Conservation (phyloP, 306 rosid genomes). For the Malus fusca region DNA sequence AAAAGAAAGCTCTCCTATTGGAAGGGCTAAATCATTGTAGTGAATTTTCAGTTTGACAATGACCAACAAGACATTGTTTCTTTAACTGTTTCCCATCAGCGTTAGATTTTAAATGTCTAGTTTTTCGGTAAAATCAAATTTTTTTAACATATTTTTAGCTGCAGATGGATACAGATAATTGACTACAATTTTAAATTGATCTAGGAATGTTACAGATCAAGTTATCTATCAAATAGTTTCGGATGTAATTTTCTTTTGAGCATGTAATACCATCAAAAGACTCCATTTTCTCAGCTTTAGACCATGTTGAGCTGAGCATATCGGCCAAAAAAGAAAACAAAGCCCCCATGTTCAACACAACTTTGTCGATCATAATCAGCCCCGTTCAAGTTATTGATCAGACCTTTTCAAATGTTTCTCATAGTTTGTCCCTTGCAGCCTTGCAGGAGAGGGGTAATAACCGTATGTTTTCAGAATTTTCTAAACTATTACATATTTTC, state of each 20-base stretch:
- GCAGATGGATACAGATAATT: neutral
- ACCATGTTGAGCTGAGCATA: neutral
- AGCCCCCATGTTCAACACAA: neutral
- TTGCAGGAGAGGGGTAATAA: no score
- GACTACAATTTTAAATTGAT: neutral
- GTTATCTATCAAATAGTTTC: neutral
- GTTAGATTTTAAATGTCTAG: neutral
- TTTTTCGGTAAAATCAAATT: neutral
- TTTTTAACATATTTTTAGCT: neutral
- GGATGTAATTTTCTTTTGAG: neutral
- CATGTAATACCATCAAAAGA: conserved; percentile 6
- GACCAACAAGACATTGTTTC: neutral
- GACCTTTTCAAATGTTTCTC: neutral
- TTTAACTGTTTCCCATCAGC: neutral
- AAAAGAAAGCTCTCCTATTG: neutral
- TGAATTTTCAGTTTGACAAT: neutral
- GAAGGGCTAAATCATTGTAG: neutral
- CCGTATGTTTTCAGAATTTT: no score
- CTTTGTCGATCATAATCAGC: neutral
- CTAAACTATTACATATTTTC: no score
- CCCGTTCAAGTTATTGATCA: neutral
- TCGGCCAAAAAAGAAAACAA: neutral
- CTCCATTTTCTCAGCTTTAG: neutral
- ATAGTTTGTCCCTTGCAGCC: neutral
- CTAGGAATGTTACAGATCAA: neutral